A percentile compares a stretch with the other conserved stretches of the same genome.
Conservation (phyloP, 169 alveolate species). For the Babesia bovis region DNA sequence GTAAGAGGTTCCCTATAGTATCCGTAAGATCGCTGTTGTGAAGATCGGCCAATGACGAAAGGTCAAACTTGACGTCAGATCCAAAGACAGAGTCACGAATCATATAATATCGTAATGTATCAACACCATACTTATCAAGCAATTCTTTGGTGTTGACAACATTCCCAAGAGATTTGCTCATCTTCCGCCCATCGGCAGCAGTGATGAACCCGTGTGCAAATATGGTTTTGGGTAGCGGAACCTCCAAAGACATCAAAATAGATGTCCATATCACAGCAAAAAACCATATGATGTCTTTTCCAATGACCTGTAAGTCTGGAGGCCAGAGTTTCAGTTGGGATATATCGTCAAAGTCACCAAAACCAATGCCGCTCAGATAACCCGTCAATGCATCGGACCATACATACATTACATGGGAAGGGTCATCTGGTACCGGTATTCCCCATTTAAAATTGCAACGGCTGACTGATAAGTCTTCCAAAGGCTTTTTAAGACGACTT, state of each 20-base stretch:
- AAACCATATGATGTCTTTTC: slow-evolving; percentile 92
- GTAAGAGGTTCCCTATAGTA: slow-evolving; percentile 82
- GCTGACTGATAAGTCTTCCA: slow-evolving; percentile 87
- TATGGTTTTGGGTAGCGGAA: slow-evolving; percentile 85
- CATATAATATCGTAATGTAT: slow-evolving; percentile 77
- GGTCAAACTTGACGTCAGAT: slow-evolving; percentile 75
- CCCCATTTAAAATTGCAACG: slow-evolving; percentile 92
- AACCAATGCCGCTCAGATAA: slow-evolving; percentile 81
- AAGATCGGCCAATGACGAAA: slow-evolving; percentile 72
- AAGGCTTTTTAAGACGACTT: slow-evolving; percentile 78
- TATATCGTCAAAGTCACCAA: slow-evolving; percentile 73
- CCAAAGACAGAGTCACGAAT: slow-evolving; percentile 78
- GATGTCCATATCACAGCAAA: slow-evolving; percentile 90
- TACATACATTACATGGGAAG: slow-evolving; percentile 91
- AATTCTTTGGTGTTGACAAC: slow-evolving; percentile 83
- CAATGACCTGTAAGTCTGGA: slow-evolving; percentile 76
- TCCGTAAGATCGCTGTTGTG: slow-evolving; percentile 84
- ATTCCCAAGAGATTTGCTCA: slow-evolving; percentile 90
- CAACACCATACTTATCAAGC: slow-evolving; percentile 70
- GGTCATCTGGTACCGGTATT: slow-evolving; percentile 82
- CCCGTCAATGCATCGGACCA: slow-evolving; percentile 93
- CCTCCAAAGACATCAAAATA: slow-evolving; percentile 82
- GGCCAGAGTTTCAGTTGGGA: slow-evolving; percentile 70
- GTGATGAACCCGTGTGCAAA: slow-evolving; percentile 92
- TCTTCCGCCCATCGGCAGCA: slow-evolving; percentile 91